These are phyloP conservation scores for Penicillium chermesinum DNA, from an alignment of 495 filamentous ascomycete genomes.

Conservation along the genomic window DNA sequence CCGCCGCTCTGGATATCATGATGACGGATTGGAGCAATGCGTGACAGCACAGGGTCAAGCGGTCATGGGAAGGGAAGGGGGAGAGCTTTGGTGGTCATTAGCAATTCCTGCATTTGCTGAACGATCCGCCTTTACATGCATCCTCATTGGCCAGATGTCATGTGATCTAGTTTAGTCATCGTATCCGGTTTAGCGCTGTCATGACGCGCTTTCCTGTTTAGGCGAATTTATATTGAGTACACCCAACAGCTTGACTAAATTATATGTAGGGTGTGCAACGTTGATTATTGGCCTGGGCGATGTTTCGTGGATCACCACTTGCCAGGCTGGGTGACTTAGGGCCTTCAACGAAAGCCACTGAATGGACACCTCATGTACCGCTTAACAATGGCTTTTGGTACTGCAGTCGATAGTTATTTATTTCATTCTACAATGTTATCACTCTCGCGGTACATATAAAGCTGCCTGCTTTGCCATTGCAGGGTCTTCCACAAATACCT, in stretches of 20 bases:
- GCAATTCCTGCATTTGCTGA: constrained; percentile 46
- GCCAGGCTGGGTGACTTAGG: no score
- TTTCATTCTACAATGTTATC: no score
- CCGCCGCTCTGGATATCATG: constrained; percentile 50
- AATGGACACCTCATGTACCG: no score
- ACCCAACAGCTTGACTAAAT: no score
- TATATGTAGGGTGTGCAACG: no score
- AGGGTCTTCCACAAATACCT: constrained; percentile 22
- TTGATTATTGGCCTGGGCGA: no score
- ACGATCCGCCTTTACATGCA: constrained; percentile 40
- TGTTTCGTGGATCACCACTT: background rate
- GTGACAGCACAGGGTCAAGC: constrained; percentile 18
- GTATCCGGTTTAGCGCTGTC: no score
- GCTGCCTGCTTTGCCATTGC: constrained; percentile 32
- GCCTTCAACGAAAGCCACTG: no score
- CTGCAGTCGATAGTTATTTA: no score
- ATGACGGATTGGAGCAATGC: constrained; percentile 35
- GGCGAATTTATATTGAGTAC: background rate
- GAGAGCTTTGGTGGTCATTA: constrained; percentile 36
- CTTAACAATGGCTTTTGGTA: no score
- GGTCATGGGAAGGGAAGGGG: constrained; percentile 26
- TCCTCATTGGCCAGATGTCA: constrained; percentile 35
- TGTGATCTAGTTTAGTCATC: constrained; percentile 27
- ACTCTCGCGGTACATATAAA: constrained; percentile 38
- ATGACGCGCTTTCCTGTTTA: constrained; percentile 13